Base-by-base conservation (phyloP, 2,329 filamentous ascomycete species). In the Penicillium polonicum region DNA sequence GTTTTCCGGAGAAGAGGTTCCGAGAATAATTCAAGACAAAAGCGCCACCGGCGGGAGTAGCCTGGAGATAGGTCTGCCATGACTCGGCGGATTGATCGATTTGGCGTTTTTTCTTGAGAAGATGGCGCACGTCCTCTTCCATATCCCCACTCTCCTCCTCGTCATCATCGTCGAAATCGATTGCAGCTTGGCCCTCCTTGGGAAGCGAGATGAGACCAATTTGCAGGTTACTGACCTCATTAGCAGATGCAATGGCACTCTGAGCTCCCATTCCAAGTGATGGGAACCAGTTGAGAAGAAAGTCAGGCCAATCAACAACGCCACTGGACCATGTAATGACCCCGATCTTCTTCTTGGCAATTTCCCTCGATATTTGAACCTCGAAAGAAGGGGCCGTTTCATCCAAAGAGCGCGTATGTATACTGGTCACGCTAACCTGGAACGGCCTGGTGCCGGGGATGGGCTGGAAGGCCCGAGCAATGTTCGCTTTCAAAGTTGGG, bases 301-400 rank as follows among this genome's bases (percentile, higher is more conserved):
- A 52, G 35, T 62, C 62, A 12, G 76, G 75, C 75, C 75, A 78
- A 1, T 45, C 27, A 25, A 72, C 49, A n/a, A 66, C 58, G n/a
- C 76, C 76, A 58, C 72, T 77, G 5, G 70, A 69, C 74, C 73
- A 76, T 23, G 70, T 68, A 41, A 70, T 66, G 48, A 71, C 70
- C 2, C 67, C 71, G 23, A 70, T 50, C 35, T 74, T 73, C 25
- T 62, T 60, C 6, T 63, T 21, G 1, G 72, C 70, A 13, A 78
- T 60, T 52, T 66, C 59, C 52, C 72, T 74, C 15, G 65, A 60
- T 15, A 73, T 51, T 45, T 73, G 68, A 8, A 77, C 52, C 21
- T 66, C 67, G 19, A 77, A 50, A 4, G 61, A 63, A 12, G 76
- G 76, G 1, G 68, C 69, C 3, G 53, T 60, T 39, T 67, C 60